Conservation (phyloP, 2,329 filamentous ascomycete species). For the Ilyonectria sp. region DNA sequence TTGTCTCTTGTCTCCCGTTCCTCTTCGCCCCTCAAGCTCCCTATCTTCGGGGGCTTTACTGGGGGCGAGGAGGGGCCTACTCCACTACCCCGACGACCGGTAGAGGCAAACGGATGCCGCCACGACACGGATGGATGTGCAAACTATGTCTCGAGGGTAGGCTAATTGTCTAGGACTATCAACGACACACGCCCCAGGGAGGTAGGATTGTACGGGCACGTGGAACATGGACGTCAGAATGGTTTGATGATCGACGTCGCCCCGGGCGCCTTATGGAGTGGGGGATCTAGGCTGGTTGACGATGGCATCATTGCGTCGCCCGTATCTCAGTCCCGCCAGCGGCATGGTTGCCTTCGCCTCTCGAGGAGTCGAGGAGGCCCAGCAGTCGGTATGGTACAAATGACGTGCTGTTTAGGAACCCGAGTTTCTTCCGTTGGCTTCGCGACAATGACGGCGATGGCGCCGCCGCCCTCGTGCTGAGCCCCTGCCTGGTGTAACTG, state of each 20-base stretch:
- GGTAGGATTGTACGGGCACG: slow-evolving; percentile 21
- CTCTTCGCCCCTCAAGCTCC: not conserved
- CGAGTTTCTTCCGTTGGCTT: not conserved
- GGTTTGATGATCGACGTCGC: slow-evolving; percentile 26
- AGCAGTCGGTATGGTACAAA: not conserved
- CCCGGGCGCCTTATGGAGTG: not conserved
- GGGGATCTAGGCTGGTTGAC: not conserved
- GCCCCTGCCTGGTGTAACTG: not conserved
- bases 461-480: not conserved
- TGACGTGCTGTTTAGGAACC: not conserved
- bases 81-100: not conserved
- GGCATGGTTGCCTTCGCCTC: not conserved
- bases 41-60: not conserved
- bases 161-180: slow-evolving; percentile 5
- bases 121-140: not conserved
- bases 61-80: not conserved
- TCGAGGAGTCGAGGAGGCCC: not conserved
- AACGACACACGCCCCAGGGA: not conserved
- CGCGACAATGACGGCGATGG: not conserved
- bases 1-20: not conserved
- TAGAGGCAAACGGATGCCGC: not conserved
- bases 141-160: not conserved
- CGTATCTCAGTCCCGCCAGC: not conserved
- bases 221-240: slow-evolving; percentile 26
- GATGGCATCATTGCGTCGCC: slow-evolving; percentile 1